Evolutionary conservation across 73 alveolate genomes (phyloP), one percentile per base, ranked within the genome.

Genomic region (Paramecium pentaurelia): DNA sequence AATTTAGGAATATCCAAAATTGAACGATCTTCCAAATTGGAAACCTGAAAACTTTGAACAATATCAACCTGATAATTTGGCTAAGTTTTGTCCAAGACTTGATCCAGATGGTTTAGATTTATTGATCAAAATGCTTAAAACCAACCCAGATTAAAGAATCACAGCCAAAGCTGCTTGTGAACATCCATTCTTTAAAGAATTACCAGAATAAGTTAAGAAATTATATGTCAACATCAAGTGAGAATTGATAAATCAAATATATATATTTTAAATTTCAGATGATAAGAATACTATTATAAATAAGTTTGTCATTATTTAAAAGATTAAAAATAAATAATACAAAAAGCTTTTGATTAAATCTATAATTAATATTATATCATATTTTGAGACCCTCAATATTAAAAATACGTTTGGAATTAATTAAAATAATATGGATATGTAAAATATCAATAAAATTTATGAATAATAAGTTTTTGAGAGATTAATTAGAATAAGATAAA

Each of bases 71-170:
- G 96, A 96, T 71, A 45, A 77, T 60, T 88, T 97, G 44, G 86
- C 96, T 68, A 95, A 95, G 27, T 45, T 88, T 22, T 96, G 96
- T 14, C 98, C 98, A 42, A 93, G 92, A 70, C 93, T 98, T 2
- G 98, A 97, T 94, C 97, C 91, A 30, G 96, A 80, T 20, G 99
- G 99, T 7, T 71, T 96, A 27, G 99, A 97, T 84, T 88, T 98
- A 20, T 88, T 98, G 18, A 22, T 40, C 44, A 89, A 71, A 71
- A 89, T 89, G 94, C 75, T 89, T 40, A 71, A 68, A 45, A 71
- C 47, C 44, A 89, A 89, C 10, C 94, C 94, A 10, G 86, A 89
- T 71, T 22, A 89, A 54, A 89, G 94, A 89, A 89, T 89, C 18
- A 89, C 94, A 36, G 94, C 94, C 58, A 89, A 89, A 30, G 90